Percentiles rank a stretch among this genome's conserved stretches.
Evolutionary conservation across 257 asterid species (phyloP).

Genomic region (Asclepias syriaca): DNA sequence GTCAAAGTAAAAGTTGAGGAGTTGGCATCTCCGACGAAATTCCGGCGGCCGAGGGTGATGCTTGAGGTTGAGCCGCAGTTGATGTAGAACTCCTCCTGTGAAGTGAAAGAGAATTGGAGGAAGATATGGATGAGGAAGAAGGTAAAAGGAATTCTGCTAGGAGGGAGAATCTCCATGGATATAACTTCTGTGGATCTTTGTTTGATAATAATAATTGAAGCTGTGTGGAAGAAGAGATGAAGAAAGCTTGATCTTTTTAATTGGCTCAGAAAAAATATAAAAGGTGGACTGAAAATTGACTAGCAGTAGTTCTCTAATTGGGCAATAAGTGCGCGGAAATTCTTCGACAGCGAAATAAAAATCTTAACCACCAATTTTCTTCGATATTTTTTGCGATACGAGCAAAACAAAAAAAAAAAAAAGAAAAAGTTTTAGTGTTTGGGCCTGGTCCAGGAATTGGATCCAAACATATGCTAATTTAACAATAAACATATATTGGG

Average conservation of each 20-base stretch:
- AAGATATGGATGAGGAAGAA: slow-evolving; percentile 14
- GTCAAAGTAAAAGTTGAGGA: slow-evolving; percentile 13
- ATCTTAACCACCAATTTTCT: too few species aligned
- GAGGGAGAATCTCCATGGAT: slow-evolving; percentile 28
- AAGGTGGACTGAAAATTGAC: not conserved
- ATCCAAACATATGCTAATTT: too few species aligned
- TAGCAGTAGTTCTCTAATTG: not conserved
- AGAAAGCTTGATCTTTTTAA: not conserved
- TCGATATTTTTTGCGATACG: too few species aligned
- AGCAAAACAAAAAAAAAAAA: too few species aligned
- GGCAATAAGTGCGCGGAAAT: too few species aligned
- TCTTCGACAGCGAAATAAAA: too few species aligned
- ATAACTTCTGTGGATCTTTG: not conserved
- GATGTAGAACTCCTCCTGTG: slow-evolving; percentile 43
- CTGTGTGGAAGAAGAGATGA: not conserved
- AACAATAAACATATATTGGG: too few species aligned
- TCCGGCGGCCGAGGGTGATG: slow-evolving; percentile 3
- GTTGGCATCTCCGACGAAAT: slow-evolving; percentile 28
- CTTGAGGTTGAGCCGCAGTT: slow-evolving; percentile 45
- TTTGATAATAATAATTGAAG: not conserved
- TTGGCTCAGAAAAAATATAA: not conserved
- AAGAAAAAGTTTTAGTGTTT: too few species aligned
- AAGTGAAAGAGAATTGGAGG: slow-evolving; percentile 2
- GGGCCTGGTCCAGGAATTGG: too few species aligned
- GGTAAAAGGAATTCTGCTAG: slow-evolving; percentile 1